Conservation (phyloP, 768 basidiomycete species). For the Suillus decipiens region DNA sequence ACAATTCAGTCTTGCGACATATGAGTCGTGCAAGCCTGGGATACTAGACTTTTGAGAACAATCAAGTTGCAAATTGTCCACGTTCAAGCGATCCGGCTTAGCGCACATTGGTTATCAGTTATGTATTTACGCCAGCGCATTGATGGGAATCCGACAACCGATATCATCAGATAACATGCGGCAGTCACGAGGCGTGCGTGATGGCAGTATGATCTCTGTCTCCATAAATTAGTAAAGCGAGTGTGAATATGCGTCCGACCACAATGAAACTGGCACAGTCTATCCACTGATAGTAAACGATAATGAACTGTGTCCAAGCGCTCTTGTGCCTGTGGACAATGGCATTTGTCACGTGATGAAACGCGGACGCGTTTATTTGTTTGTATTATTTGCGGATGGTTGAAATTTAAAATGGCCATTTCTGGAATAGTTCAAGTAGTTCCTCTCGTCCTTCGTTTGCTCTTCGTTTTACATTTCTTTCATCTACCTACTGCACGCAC, state of each 20-base stretch:
- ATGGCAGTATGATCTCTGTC: not conserved
- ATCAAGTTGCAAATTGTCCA: not conserved
- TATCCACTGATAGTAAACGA: not conserved
- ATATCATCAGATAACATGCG: constrained; percentile 2
- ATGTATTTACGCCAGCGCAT: constrained; percentile 7
- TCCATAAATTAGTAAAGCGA: not conserved
- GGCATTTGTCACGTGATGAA: constrained; percentile 31
- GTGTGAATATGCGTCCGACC: not conserved
- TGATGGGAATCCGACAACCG: constrained; percentile 5
- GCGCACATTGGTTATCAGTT: not conserved
- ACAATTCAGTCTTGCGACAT: not conserved
- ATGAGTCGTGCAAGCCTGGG: not conserved
- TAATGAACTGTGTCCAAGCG: not conserved
- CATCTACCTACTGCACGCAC: constrained; percentile 12
- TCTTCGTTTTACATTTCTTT: constrained; percentile 14
- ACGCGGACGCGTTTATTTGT: constrained; percentile 43
- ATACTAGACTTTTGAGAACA: not conserved
- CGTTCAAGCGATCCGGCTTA: not conserved
- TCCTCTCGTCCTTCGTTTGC: constrained; percentile 16
- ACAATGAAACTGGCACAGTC: not conserved
- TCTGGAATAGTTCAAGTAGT: constrained; percentile 20
- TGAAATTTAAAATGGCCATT: constrained; percentile 34
- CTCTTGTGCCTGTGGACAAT: not conserved
- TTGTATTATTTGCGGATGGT: constrained; percentile 37
- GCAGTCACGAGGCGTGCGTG: not conserved